Conservation (phyloP, 495 filamentous ascomycete genomes). For the Baudoinia panamericana region DNA sequence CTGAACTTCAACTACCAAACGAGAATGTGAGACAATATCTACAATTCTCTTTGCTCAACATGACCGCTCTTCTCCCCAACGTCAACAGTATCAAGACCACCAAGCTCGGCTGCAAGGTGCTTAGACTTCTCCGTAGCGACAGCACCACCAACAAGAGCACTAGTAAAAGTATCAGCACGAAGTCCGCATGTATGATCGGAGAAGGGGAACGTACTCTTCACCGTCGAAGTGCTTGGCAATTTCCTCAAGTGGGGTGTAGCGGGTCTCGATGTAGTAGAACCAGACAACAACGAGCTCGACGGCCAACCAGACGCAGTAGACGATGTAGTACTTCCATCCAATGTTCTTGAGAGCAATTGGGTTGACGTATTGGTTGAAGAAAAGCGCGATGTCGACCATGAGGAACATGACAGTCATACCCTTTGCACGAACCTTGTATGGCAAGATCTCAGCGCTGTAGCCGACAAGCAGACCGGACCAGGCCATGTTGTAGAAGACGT, state of each 20-base stretch:
- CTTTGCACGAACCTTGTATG: slow-evolving; percentile 56
- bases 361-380: slow-evolving; percentile 38
- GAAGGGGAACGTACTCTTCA: slow-evolving; percentile 26
- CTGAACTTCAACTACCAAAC: too few relatives aligned
- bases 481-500: slow-evolving; percentile 24
- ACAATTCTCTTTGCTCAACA: slow-evolving; percentile 6
- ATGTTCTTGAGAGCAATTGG: slow-evolving; percentile 23
- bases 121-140: slow-evolving; percentile 27
- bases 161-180: too few relatives aligned
- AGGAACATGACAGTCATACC: slow-evolving; percentile 44
- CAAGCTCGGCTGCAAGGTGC: slow-evolving; percentile 19
- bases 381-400: slow-evolving; percentile 13
- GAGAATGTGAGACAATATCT: too few relatives aligned
- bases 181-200: too few relatives aligned
- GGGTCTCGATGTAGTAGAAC: slow-evolving; percentile 66
- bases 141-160: slow-evolving; percentile 28
- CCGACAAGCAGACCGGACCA: slow-evolving; percentile 43
- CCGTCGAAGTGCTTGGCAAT: slow-evolving; percentile 28
- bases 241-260: slow-evolving; percentile 58
- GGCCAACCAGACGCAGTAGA: slow-evolving; percentile 27
- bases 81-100: slow-evolving; percentile 6
- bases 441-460: slow-evolving; percentile 47
- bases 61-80: neutral
- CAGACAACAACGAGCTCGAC: slow-evolving; percentile 43
- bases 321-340: slow-evolving; percentile 22